phyloP scores from a whole-genome alignment of 164 flowering plant species.

The Aristolochia fimbriata region DNA sequence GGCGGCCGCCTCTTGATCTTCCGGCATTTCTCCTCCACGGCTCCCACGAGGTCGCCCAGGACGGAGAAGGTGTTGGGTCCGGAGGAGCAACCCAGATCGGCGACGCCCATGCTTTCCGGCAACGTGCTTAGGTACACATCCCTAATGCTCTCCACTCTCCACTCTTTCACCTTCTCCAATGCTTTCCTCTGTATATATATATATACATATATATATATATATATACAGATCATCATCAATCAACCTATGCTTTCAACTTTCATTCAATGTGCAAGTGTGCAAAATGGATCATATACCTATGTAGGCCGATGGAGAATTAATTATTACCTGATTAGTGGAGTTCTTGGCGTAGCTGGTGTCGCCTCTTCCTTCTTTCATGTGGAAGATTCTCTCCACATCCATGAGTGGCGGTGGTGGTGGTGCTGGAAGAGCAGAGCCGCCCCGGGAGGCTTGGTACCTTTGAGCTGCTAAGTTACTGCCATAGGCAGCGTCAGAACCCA shows the following conservation, averaged over 20 bases:
- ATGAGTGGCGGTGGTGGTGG: conserved; percentile 15
- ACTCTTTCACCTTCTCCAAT: conserved; percentile 57
- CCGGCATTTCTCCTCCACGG: conserved; percentile 24
- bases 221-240: too few species aligned
- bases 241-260: too few species aligned
- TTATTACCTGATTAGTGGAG: conserved; percentile 71
- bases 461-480: too few species aligned
- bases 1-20: conserved; percentile 17
- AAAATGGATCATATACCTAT: too few species aligned
- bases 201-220: too few species aligned
- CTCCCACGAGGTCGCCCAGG: conserved; percentile 34
- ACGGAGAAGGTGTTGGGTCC: conserved; percentile 68
- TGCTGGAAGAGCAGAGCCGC: too few species aligned
- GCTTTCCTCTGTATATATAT: conserved; percentile 67
- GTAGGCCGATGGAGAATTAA: too few species aligned
- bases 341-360: conserved; percentile 70
- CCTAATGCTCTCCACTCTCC: conserved; percentile 37
- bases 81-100: conserved; percentile 84
- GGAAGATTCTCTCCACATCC: conserved; percentile 69
- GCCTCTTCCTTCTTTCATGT: conserved; percentile 73
- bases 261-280: too few species aligned
- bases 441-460: too few species aligned
- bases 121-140: conserved; percentile 24
- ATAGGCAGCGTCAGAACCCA: too few species aligned
- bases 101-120: conserved; percentile 48